Conservation (phyloP, 768 basidiomycete genomes). For the Boletus reticuloceps region DNA sequence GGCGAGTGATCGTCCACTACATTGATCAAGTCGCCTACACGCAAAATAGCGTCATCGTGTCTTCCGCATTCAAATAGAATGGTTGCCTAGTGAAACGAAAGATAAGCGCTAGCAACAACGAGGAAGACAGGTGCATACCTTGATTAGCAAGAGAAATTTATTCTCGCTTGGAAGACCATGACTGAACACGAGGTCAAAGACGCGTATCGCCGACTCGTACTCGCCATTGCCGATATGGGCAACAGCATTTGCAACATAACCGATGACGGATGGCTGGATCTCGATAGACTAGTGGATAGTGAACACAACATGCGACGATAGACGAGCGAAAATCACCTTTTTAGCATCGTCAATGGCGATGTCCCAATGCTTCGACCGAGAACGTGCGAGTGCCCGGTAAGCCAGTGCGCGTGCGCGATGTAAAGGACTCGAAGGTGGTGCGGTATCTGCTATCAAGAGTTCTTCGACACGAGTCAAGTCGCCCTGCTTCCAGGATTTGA, state of each 20-base stretch:
- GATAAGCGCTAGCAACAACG: neutral
- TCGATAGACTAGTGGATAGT: constrained; percentile 1
- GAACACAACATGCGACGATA: neutral
- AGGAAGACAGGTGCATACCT: neutral
- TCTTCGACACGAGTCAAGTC: neutral
- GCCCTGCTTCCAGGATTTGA: neutral
- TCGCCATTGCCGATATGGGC: neutral
- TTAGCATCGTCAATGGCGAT: constrained; percentile 6
- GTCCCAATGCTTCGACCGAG: neutral
- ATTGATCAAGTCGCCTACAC: no score
- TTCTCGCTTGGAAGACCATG: neutral
- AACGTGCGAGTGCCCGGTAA: neutral
- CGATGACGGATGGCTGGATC: constrained; percentile 1
- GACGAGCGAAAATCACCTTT: neutral
- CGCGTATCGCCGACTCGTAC: neutral
- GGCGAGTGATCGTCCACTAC: no score
- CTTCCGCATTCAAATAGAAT: neutral
- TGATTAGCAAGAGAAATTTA: constrained; percentile 4
- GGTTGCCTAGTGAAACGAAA: neutral
- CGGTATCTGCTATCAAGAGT: neutral
- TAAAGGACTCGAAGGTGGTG: neutral
- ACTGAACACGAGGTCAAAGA: constrained; percentile 4
- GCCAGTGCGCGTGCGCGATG: constrained; percentile 1
- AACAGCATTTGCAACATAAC: constrained; percentile 7
- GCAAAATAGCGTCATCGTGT: no score